These are phyloP conservation scores for Arthromyces matolae DNA, from an alignment of 768 basidiomycete species.

Conservation along the genomic window DNA sequence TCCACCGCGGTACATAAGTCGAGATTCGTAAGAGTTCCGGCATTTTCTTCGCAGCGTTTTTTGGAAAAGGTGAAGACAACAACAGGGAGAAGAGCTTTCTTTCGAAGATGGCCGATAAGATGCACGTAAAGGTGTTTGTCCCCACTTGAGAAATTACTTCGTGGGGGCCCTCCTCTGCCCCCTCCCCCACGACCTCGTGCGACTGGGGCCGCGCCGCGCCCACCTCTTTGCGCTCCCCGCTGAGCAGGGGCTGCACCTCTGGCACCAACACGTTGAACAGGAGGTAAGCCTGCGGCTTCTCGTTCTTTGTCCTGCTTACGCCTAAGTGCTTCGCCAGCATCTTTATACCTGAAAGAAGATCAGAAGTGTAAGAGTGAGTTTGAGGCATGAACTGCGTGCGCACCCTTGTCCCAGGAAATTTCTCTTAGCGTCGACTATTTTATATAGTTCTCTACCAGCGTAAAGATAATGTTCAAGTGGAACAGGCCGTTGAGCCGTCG, in stretches of 20 bases:
- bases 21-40: slow-evolving; percentile 78
- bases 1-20: slow-evolving; percentile 88
- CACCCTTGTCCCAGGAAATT: slow-evolving; percentile 74
- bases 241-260: slow-evolving; percentile 59
- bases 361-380: slow-evolving; percentile 2
- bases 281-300: slow-evolving; percentile 88
- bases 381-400: slow-evolving; percentile 2
- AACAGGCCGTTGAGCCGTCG: slow-evolving; percentile 92
- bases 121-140: slow-evolving; percentile 96
- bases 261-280: slow-evolving; percentile 80
- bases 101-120: slow-evolving; percentile 80
- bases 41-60: slow-evolving; percentile 96
- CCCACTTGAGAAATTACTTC: slow-evolving; percentile 61
- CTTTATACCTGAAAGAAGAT: slow-evolving; percentile 64
- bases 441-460: slow-evolving; percentile 88
- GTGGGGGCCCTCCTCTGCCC: slow-evolving; percentile 36
- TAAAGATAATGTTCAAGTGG: slow-evolving; percentile 97
- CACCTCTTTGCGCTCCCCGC: slow-evolving; percentile 55
- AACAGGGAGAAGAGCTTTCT: slow-evolving; percentile 83
- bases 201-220: slow-evolving; percentile 33
- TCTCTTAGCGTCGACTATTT: slow-evolving; percentile 83
- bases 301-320: slow-evolving; percentile 98
- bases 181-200: slow-evolving; percentile 43
- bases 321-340: slow-evolving; percentile 81
- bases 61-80: slow-evolving; percentile 98